Conservation (phyloP, 2,329 filamentous ascomycete species). For the Dendrostoma leiphaemia region DNA sequence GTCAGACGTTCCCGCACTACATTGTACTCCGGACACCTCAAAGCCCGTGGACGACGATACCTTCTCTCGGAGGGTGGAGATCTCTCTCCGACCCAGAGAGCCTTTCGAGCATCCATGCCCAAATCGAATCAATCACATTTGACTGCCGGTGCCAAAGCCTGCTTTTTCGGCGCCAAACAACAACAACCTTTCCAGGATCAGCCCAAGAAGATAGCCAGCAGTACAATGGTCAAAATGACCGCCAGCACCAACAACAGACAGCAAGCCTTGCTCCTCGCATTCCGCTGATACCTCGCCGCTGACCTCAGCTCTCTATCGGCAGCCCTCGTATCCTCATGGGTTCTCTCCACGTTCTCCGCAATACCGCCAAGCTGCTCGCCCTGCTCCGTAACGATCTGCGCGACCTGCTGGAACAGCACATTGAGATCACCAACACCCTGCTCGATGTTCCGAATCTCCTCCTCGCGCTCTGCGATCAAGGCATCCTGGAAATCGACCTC, state of each 20-base stretch:
- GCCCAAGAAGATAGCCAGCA: conserved; percentile 80
- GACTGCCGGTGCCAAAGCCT: not conserved
- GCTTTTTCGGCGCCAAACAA: not conserved
- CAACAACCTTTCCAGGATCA: conserved; percentile 37
- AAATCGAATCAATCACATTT: not conserved
- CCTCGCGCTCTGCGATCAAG: conserved; percentile 92
- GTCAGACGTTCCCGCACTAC: not conserved
- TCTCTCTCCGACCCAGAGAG: not conserved
- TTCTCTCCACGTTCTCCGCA: conserved; percentile 81
- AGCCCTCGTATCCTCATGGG: conserved; percentile 76
- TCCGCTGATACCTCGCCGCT: conserved; percentile 91
- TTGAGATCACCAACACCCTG: conserved; percentile 94
- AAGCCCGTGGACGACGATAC: not conserved
- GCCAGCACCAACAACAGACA: conserved; percentile 86
- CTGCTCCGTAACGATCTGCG: conserved; percentile 93
- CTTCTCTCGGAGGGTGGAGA: not conserved
- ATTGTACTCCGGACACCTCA: not conserved
- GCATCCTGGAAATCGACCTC: conserved; percentile 98
- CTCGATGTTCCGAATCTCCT: conserved; percentile 96
- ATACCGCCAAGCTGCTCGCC: conserved; percentile 87
- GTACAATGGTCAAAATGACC: conserved; percentile 83
- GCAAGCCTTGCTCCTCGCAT: conserved; percentile 90
- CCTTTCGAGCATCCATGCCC: not conserved
- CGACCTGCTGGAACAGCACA: conserved; percentile 96
- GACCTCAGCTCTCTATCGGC: conserved; percentile 83